These are phyloP conservation scores for Blastobotrys mokoenaii DNA, from an alignment of 805 yeast genomes.

Conservation along the genomic window DNA sequence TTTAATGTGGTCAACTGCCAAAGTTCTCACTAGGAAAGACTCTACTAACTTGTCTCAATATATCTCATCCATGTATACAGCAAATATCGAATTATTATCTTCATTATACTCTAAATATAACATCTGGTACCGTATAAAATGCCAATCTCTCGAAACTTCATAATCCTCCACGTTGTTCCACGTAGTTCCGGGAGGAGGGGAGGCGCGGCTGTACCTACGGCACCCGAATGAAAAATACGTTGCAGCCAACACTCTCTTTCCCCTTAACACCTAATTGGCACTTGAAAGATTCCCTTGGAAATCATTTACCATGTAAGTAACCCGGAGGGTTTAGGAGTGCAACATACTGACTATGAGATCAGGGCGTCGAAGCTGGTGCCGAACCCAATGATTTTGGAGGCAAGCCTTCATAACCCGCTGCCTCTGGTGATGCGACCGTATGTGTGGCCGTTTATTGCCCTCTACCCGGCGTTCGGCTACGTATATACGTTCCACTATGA, in stretches of 20 bases:
- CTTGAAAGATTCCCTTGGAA: no score
- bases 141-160: neutral
- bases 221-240: neutral
- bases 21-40: no score
- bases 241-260: no score
- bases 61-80: no score
- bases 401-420: slow-evolving; percentile 68
- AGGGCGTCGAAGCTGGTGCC: slow-evolving; percentile 38
- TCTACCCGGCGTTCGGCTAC: slow-evolving; percentile 68
- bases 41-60: no score
- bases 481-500: slow-evolving; percentile 67
- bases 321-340: no score
- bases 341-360: neutral
- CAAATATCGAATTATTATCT: no score
- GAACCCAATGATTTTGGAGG: slow-evolving; percentile 61
- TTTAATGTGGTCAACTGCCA: no score
- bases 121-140: no score
- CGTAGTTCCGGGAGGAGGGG: neutral
- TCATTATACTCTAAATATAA: no score
- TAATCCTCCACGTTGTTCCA: no score
- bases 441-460: slow-evolving; percentile 58
- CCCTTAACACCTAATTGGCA: no score
- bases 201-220: neutral
- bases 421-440: slow-evolving; percentile 58
- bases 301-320: neutral